phyloP scores from a whole-genome alignment of 805 yeast genomes.

The Metschnikowia chrysomelidarum region DNA sequence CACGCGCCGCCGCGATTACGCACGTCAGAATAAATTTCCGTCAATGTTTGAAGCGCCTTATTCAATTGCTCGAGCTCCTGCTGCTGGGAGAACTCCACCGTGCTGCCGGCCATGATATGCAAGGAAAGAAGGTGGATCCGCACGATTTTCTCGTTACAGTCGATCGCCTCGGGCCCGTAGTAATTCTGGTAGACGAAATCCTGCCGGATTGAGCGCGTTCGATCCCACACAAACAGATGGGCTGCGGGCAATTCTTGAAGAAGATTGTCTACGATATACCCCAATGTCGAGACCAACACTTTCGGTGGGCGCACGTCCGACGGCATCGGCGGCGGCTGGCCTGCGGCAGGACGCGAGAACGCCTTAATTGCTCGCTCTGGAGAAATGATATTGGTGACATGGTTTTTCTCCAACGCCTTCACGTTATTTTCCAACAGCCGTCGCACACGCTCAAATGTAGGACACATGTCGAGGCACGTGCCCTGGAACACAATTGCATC shows the following conservation, averaged over 20 bases:
- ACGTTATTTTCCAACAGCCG: constrained; percentile 87
- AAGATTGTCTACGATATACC: constrained; percentile 65
- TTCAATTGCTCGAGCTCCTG: constrained; percentile 95
- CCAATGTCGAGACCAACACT: constrained; percentile 61
- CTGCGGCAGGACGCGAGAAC: constrained; percentile 95
- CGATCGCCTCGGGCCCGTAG: constrained; percentile 89
- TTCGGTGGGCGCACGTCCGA: constrained; percentile 96
- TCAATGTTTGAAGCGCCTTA: constrained; percentile 82
- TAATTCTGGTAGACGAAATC: constrained; percentile 96
- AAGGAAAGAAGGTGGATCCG: constrained; percentile 79
- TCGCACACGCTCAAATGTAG: constrained; percentile 85
- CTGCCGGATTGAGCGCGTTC: constrained; percentile 94
- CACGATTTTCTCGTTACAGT: constrained; percentile 88
- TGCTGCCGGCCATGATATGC: constrained; percentile 79
- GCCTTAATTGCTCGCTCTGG: constrained; percentile 74
- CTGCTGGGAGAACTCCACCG: constrained; percentile 79
- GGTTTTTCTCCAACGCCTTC: constrained; percentile 70
- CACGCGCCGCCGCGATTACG: constrained; percentile 64
- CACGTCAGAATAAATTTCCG: constrained; percentile 82
- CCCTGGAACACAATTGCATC: constrained; percentile 90
- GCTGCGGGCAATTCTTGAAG: constrained; percentile 72
- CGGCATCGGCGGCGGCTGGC: constrained; percentile 96
- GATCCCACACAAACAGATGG: constrained; percentile 93
- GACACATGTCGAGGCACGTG: constrained; percentile 92
- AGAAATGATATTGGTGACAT: constrained; percentile 51